Evolutionary conservation across 352 stramenopile species (phyloP).

Genomic region (Globisporangium carolinianum): DNA sequence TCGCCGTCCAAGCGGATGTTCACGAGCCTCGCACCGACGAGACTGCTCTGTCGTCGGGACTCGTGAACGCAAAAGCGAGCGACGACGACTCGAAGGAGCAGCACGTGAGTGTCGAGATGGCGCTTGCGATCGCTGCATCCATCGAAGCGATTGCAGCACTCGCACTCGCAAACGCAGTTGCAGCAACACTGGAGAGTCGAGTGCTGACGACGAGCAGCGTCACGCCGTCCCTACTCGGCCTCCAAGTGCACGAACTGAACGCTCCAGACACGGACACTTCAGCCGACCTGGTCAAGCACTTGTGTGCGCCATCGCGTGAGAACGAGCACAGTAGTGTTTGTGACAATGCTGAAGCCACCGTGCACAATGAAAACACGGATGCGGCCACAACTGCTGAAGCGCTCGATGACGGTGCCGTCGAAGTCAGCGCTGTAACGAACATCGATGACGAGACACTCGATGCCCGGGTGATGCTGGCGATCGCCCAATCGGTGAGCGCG

Average conservation of each 20-base stretch:
- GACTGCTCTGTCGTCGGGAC: too few species aligned
- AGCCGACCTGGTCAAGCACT: not conserved
- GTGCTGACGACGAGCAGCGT: not conserved
- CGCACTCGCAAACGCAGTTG: not conserved
- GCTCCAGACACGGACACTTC: not conserved
- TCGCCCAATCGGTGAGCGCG: slow-evolving; percentile 15
- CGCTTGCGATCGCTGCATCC: not conserved
- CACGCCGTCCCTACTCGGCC: not conserved
- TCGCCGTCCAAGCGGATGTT: too few species aligned
- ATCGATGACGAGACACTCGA: not conserved
- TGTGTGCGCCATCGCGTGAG: not conserved
- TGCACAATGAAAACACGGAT: too few species aligned
- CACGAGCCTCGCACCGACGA: too few species aligned
- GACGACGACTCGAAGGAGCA: not conserved
- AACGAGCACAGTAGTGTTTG: not conserved
- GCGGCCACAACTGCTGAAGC: not conserved
- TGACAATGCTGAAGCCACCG: too few species aligned
- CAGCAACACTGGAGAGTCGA: not conserved
- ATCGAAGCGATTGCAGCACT: not conserved
- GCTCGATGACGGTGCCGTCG: not conserved
- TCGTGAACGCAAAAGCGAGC: too few species aligned
- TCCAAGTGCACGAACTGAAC: not conserved
- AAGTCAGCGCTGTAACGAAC: not conserved
- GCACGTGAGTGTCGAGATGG: slow-evolving; percentile 5
- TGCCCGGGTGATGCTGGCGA: slow-evolving; percentile 9